phyloP scores from a whole-genome alignment of 257 asterid species.

The Lycium ferocissimum region DNA sequence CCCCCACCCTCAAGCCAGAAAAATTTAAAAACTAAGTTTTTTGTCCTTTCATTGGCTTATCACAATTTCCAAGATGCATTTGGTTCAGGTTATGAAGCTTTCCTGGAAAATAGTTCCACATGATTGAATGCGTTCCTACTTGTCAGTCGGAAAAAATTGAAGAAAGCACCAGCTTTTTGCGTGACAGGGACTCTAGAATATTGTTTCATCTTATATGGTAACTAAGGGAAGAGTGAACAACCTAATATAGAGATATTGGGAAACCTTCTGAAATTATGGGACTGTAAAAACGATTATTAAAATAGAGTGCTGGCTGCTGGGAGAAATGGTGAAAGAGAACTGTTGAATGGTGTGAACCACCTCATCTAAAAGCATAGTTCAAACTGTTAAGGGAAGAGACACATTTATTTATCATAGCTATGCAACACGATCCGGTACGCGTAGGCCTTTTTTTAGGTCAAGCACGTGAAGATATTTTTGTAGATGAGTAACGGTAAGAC shows the following conservation, averaged over 20 bases:
- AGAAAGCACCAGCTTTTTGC: background rate
- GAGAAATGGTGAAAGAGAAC: background rate
- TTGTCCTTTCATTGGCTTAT: background rate
- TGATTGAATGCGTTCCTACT: background rate
- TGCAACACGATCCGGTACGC: background rate
- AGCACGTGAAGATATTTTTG: background rate
- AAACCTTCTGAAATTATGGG: background rate
- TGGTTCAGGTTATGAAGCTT: slow-evolving; percentile 11
- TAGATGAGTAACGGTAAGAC: background rate
- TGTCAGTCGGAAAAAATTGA: background rate
- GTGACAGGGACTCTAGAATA: background rate
- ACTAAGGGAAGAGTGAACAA: background rate
- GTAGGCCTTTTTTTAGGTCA: slow-evolving; percentile 18
- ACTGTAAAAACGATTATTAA: background rate
- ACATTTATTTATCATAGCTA: background rate
- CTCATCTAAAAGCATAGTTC: background rate
- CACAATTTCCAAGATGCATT: slow-evolving; percentile 7
- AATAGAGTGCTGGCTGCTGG: background rate
- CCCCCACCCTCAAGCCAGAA: background rate
- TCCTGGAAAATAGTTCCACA: background rate
- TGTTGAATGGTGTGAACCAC: slow-evolving; percentile 10
- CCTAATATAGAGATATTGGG: background rate
- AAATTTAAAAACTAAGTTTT: background rate
- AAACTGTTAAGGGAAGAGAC: background rate
- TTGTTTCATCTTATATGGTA: background rate